Percentiles rank a stretch among this genome's conserved stretches.
Evolutionary conservation across 208 protist genomes (phyloP).

Genomic region (Blechomonas ayalai): DNA sequence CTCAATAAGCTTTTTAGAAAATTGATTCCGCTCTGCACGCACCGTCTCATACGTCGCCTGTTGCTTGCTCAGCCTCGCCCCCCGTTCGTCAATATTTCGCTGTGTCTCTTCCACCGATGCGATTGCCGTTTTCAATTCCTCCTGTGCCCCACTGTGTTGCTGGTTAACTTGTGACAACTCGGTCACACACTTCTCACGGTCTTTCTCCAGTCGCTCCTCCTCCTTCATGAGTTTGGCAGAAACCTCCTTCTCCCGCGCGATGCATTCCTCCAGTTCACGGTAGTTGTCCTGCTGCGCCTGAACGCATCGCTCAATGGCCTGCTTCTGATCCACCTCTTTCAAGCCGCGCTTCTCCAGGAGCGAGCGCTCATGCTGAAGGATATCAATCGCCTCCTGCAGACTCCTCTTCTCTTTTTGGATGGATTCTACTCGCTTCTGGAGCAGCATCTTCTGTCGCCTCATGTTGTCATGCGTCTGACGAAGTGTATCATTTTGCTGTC

Average conservation of each 20-base stretch:
- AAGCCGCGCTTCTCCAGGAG: conserved; percentile 57
- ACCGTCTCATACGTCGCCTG: conserved; percentile 92
- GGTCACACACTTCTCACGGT: conserved; percentile 80
- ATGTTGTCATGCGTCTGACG: conserved; percentile 65
- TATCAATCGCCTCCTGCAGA: conserved; percentile 52
- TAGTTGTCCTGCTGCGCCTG: conserved; percentile 62
- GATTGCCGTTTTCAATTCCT: conserved; percentile 91
- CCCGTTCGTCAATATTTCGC: conserved; percentile 93
- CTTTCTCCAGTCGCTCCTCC: conserved; percentile 86
- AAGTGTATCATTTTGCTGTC: conserved; percentile 85
- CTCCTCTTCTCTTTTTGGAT: conserved; percentile 43
- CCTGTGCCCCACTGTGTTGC: conserved; percentile 76
- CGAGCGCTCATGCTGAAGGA: conserved; percentile 60
- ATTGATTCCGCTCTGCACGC: conserved; percentile 95
- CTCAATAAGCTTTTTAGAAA: conserved; percentile 96
- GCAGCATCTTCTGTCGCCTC: conserved; percentile 55
- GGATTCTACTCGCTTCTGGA: conserved; percentile 62
- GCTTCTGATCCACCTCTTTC: conserved; percentile 50
- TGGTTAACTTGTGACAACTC: conserved; percentile 82
- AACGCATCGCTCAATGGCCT: conserved; percentile 71
- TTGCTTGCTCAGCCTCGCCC: conserved; percentile 52
- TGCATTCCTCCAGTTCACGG: conserved; percentile 73
- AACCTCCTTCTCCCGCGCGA: conserved; percentile 82
- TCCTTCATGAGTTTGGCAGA: conserved; percentile 27
- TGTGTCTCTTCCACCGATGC: conserved; percentile 91